A percentile compares a stretch with the other conserved stretches of the same genome.
Evolutionary conservation across 2,329 filamentous ascomycete genomes (phyloP).

Genomic region (Fusarium nematophilum): DNA sequence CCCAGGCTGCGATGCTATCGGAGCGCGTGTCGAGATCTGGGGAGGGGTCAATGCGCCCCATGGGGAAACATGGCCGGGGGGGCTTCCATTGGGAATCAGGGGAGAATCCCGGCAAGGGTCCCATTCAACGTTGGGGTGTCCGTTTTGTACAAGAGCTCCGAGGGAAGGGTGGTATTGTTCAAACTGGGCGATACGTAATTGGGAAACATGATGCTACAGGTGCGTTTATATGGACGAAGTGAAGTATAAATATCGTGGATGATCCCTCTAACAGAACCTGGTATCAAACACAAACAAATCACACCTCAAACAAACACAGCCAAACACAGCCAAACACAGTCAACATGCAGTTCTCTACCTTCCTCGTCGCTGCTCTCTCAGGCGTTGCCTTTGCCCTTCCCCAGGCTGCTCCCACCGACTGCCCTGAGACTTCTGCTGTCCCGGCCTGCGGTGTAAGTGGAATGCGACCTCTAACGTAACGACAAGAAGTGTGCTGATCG

Average conservation of each 20-base stretch:
- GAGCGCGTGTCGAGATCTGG: slow-evolving; percentile 20
- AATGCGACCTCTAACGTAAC: neutral
- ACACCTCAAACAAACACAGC: neutral
- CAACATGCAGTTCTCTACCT: slow-evolving; percentile 28
- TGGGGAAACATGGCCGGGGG: slow-evolving; percentile 22
- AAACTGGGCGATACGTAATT: neutral
- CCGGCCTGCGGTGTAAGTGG: slow-evolving; percentile 33
- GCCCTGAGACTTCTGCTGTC: slow-evolving; percentile 33
- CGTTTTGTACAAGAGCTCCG: neutral
- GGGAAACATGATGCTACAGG: neutral
- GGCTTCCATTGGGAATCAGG: slow-evolving; percentile 2
- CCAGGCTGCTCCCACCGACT: slow-evolving; percentile 27
- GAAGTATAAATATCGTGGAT: slow-evolving; percentile 14
- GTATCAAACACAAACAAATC: neutral
- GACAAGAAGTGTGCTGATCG: neutral
- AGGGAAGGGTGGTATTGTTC: neutral
- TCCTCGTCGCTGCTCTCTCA: slow-evolving; percentile 24
- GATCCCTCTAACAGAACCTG: neutral
- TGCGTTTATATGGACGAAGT: neutral
- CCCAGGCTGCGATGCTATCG: neutral
- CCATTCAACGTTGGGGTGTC: neutral
- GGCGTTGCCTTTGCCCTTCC: slow-evolving; percentile 24
- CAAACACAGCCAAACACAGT: neutral
- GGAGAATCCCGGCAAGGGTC: neutral
- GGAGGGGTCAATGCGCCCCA: slow-evolving; percentile 8